Base-by-base conservation (phyloP, 257 asterid genomes). In the Plantago elongata region DNA sequence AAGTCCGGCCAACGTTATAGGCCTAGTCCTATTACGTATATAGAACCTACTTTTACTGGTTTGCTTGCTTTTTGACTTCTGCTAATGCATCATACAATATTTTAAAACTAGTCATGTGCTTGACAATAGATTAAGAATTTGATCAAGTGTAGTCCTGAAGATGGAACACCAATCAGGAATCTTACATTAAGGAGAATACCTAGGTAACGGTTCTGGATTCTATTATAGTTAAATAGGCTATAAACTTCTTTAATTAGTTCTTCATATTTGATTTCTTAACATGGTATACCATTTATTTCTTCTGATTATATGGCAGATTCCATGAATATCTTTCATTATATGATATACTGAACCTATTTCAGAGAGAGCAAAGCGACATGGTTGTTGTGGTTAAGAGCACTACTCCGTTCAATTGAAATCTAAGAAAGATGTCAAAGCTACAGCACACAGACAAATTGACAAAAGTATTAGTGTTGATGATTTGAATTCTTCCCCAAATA, bases 321-420 rank as follows among this genome's bases (percentile, higher is more conserved):
- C 75, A 72, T 16, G 86, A 73, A 63, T 69, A 61, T 56, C 77
- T 55, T 45, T 83, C 89, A 45, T 65, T 86, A 72, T 85, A 83
- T 54, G 90, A 80, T 59, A 77, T 86, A 58, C 60, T 88, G 62
- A 85, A 82, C 78, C 88, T 86, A 67, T 86, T 88, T 72, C 87
- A 83, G 80, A 83, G 80, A 70, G 96, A 95, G 63, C 88, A 85
- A 29, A 83, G 90, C 77, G 95, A 88, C 63, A 88, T 88, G 93
- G 95, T 88, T 61, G 87, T 76, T 47, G 90, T 85, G 63, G 85
- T 82, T 34, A 81, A 77, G 71, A 67, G 63, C 29, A 62, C 62
- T 10, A 61, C 70, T 60, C 75, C 72, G 9, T 34, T 65, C 14
- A 75, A 75, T 38, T 17, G 54, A 66, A 70, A 66, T 54, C 74